A percentile compares a stretch with the other conserved stretches of the same genome.
Evolutionary conservation across 176 grass and related monocot species (phyloP).

Genomic region (Cocos nucifera): DNA sequence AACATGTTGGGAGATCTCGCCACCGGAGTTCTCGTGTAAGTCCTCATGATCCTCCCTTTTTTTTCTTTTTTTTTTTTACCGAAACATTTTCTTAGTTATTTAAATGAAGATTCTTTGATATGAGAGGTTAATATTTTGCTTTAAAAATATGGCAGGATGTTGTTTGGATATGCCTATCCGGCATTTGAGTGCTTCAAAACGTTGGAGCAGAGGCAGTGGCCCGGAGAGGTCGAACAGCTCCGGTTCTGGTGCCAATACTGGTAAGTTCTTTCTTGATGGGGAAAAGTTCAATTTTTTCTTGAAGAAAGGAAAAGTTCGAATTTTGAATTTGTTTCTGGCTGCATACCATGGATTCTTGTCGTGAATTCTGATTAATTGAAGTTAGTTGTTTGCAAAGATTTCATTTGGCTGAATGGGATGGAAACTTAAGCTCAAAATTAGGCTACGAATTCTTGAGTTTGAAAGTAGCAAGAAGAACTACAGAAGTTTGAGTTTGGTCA

Average conservation of each 20-base stretch:
- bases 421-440: no score
- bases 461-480: no score
- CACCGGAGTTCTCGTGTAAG: slow-evolving; percentile 49
- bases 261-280: slow-evolving; percentile 17
- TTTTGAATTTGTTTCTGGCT: neutral
- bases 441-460: no score
- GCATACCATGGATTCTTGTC: slow-evolving; percentile 1
- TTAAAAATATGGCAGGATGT: slow-evolving; percentile 28
- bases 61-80: neutral
- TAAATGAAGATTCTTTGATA: no score
- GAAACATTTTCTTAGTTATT: neutral
- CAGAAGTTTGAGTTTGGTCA: no score
- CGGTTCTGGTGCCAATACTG: slow-evolving; percentile 99
- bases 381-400: no score
- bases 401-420: no score
- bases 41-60: no score
- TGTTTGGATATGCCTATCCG: slow-evolving; percentile 84
- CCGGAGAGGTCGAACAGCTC: slow-evolving; percentile 51
- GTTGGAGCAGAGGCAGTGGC: slow-evolving; percentile 37
- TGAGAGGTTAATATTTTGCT: neutral
- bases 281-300: neutral
- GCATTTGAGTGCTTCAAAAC: slow-evolving; percentile 97
- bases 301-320: neutral
- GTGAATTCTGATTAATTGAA: no score
- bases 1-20: slow-evolving; percentile 48